These are phyloP conservation scores for Pseudonitzschia delicatissima DNA, from an alignment of 108 stramenopile genomes.

Conservation along the genomic window DNA sequence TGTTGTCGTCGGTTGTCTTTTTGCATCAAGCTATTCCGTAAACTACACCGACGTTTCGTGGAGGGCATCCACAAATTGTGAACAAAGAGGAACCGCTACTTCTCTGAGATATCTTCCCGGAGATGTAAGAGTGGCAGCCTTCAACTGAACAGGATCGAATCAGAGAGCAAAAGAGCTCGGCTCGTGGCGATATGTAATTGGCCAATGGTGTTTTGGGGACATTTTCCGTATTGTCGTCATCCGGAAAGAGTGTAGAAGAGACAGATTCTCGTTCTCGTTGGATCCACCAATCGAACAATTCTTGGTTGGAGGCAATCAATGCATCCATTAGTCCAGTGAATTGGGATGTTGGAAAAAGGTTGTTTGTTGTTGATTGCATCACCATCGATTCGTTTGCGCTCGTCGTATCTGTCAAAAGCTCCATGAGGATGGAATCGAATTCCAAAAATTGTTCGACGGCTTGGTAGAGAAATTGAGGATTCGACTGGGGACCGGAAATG, in stretches of 20 bases:
- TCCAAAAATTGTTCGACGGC: conserved; percentile 73
- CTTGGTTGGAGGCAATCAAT: conserved; percentile 48
- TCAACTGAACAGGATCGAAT: conserved; percentile 60
- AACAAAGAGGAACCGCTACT: conserved; percentile 64
- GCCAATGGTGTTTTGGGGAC: conserved; percentile 20
- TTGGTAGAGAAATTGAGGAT: conserved; percentile 33
- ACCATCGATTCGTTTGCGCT: conserved; percentile 1
- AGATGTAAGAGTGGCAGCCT: conserved; percentile 50
- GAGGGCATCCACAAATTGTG: conserved; percentile 63
- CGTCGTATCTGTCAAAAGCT: conserved; percentile 4
- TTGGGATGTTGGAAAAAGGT: conserved; percentile 3
- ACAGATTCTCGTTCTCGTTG: conserved; percentile 65
- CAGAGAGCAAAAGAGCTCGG: conserved; percentile 67
- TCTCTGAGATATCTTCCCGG: conserved; percentile 46
- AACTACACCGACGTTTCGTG: conserved; percentile 57
- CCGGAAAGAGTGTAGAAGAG: conserved; percentile 45
- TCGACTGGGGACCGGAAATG: conserved; percentile 47
- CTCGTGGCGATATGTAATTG: conserved; percentile 43
- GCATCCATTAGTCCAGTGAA: conserved; percentile 47
- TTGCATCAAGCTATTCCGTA: conserved; percentile 32
- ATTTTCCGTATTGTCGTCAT: conserved; percentile 18
- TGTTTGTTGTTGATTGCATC: not conserved
- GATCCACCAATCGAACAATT: conserved; percentile 70
- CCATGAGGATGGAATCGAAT: conserved; percentile 48
- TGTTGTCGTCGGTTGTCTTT: not conserved